Conservation (phyloP, 768 basidiomycete genomes). For the Lactifluus piperatus region DNA sequence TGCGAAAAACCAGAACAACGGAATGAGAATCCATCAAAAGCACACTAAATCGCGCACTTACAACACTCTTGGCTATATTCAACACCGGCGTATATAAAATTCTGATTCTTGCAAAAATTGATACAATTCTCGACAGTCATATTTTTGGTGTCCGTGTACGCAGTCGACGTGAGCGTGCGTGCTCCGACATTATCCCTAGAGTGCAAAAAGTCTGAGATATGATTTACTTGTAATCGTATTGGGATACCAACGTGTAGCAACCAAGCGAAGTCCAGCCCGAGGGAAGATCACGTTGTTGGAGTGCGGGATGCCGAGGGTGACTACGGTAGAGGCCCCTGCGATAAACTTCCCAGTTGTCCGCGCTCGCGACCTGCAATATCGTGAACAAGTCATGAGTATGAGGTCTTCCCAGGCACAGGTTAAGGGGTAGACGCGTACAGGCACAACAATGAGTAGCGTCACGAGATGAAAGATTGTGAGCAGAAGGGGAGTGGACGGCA, state of each 20-base stretch:
- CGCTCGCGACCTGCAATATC: neutral
- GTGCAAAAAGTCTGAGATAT: constrained; percentile 26
- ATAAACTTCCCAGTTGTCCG: neutral
- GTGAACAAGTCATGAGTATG: neutral
- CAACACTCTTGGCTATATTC: constrained; percentile 63
- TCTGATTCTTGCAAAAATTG: constrained; percentile 35
- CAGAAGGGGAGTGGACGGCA: constrained; percentile 5
- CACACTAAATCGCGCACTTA: constrained; percentile 26
- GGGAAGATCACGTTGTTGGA: constrained; percentile 31
- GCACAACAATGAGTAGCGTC: neutral
- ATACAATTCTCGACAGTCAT: constrained; percentile 58
- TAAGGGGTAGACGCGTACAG: neutral
- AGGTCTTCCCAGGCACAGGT: too few relatives aligned
- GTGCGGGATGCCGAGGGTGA: constrained; percentile 3
- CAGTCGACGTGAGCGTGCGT: constrained; percentile 48
- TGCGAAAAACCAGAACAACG: constrained; percentile 23
- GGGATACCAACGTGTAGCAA: constrained; percentile 47
- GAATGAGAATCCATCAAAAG: neutral
- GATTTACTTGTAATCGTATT: neutral
- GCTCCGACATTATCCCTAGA: constrained; percentile 46
- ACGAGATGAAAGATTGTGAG: constrained; percentile 1
- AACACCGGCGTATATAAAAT: constrained; percentile 58
- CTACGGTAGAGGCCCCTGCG: neutral
- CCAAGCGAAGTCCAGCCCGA: constrained; percentile 48
- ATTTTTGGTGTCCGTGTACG: constrained; percentile 35